phyloP scores from a whole-genome alignment of 352 stramenopile genomes.

The Vaucheria bursata region DNA sequence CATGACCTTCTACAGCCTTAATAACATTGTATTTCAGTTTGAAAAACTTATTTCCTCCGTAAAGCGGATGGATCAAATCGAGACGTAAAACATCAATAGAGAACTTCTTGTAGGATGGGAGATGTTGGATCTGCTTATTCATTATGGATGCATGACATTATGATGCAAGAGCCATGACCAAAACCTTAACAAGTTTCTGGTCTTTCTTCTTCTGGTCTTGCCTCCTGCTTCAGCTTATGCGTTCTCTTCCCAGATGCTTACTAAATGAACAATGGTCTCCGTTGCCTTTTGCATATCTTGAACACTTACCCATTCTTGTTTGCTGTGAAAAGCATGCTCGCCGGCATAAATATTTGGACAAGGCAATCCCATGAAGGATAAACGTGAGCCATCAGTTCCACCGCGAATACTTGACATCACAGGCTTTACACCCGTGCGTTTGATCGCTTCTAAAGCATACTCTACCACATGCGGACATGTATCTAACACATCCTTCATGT shows the following conservation, averaged over 20 bases:
- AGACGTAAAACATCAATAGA: no score
- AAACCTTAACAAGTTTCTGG: no score
- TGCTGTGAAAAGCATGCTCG: not conserved
- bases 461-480: not conserved
- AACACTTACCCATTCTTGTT: not conserved
- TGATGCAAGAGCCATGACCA: no score
- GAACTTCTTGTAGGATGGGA: no score
- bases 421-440: not conserved
- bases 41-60: no score
- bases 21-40: no score
- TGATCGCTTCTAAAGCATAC: not conserved
- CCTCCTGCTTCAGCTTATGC: not conserved
- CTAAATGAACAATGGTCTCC: not conserved
- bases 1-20: no score
- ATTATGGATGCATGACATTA: no score
- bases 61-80: no score
- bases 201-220: no score
- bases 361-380: not conserved
- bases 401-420: not conserved
- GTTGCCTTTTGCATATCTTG: not conserved
- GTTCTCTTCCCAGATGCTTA: not conserved
- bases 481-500: not conserved
- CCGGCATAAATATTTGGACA: not conserved
- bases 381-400: not conserved
- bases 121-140: no score